phyloP scores from a whole-genome alignment of 192 early-diverging fungal genomes.

The Podila epigama region DNA sequence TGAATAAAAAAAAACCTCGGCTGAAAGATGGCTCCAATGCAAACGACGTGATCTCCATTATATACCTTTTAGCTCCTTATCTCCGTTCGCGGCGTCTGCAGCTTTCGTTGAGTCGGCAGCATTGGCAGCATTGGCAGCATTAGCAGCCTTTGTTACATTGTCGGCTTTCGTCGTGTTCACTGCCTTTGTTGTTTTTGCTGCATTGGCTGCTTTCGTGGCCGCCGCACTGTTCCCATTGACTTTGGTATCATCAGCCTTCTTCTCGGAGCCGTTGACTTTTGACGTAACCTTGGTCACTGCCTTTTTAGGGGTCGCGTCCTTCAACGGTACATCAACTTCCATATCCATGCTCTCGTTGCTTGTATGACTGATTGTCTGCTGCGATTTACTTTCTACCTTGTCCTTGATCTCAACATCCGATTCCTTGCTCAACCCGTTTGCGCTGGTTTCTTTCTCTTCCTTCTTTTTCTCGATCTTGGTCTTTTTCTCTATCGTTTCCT shows the following conservation, averaged over 20 bases:
- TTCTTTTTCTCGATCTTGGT: conserved; percentile 9
- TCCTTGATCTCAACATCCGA: conserved; percentile 1
- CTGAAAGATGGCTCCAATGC: too few species aligned
- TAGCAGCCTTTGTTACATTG: too few species aligned
- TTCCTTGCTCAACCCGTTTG: neutral
- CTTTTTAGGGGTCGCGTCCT: neutral
- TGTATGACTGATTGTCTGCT: too few species aligned
- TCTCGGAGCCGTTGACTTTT: conserved; percentile 4
- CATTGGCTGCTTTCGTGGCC: neutral
- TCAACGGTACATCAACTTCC: neutral
- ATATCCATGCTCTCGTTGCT: neutral
- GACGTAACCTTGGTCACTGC: neutral
- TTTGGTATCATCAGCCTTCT: neutral
- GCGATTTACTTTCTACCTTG: too few species aligned
- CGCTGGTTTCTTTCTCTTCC: neutral
- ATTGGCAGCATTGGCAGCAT: too few species aligned
- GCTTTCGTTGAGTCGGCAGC: too few species aligned
- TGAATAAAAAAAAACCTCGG: too few species aligned
- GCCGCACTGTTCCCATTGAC: neutral
- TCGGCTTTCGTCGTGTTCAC: neutral
- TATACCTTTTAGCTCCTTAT: too few species aligned
- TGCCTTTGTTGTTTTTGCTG: neutral
- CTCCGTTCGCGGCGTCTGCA: neutral
- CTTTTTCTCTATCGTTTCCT: neutral
- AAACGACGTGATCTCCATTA: too few species aligned